Conservation (phyloP, 768 basidiomycete species). For the Lyophyllum shimeji region DNA sequence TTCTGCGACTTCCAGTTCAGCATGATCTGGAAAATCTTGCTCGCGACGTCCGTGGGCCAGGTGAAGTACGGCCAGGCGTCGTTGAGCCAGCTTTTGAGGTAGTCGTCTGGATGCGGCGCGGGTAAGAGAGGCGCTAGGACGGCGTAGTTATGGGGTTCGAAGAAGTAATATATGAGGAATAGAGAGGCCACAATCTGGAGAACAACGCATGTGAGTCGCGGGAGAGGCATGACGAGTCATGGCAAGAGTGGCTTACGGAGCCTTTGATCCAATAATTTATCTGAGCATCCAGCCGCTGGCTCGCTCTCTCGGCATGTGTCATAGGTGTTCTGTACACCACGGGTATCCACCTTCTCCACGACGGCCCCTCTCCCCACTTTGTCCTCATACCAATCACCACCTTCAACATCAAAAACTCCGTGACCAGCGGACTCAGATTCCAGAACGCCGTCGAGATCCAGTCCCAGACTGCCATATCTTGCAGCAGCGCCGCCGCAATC, state of each 20-base stretch:
- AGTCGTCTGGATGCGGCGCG: slow-evolving; percentile 3
- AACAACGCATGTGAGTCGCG: no score
- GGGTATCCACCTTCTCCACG: slow-evolving; percentile 19
- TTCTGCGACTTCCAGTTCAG: slow-evolving; percentile 21
- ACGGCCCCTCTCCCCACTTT: slow-evolving; percentile 14
- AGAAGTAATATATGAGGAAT: slow-evolving; percentile 2
- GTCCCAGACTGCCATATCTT: background rate
- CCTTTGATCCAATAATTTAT: slow-evolving; percentile 12
- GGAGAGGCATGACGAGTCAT: background rate
- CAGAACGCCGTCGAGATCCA: slow-evolving; percentile 8
- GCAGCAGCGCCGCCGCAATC: background rate
- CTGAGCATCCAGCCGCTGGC: slow-evolving; percentile 20
- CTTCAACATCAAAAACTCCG: slow-evolving; percentile 27
- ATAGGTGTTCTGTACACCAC: slow-evolving; percentile 16
- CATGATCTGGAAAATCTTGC: slow-evolving; percentile 20
- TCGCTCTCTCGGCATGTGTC: slow-evolving; percentile 31
- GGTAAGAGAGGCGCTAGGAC: slow-evolving; percentile 11
- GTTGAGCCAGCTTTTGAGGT: slow-evolving; percentile 1
- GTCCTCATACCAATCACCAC: slow-evolving; percentile 23
- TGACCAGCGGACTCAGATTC: slow-evolving; percentile 1
- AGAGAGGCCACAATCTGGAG: slow-evolving; percentile 11
- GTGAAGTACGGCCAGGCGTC: slow-evolving; percentile 9
- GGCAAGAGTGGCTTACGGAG: slow-evolving; percentile 4
- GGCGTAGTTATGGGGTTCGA: slow-evolving; percentile 6
- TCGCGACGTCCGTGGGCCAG: slow-evolving; percentile 13